A percentile compares a stretch with the other conserved stretches of the same genome.
Conservation (phyloP, 108 stramenopile species). For the Cyclotella sp. region DNA sequence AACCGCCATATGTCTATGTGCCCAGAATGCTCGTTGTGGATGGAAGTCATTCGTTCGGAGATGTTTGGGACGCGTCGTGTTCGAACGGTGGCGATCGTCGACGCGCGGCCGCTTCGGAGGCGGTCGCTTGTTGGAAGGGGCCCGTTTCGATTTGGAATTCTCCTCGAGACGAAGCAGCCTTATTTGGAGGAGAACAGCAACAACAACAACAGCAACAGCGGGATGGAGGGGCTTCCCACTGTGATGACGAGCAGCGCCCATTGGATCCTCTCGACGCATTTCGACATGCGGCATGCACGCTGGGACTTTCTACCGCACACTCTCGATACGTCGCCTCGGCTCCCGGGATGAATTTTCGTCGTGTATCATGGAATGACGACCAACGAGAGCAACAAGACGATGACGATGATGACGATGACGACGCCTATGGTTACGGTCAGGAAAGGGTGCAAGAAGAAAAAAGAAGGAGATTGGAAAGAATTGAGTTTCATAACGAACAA, state of each 20-base stretch:
- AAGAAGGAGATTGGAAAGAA: conserved; percentile 42
- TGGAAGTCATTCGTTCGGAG: conserved; percentile 43
- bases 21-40: conserved; percentile 78
- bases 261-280: conserved; percentile 31
- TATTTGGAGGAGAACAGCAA: not conserved
- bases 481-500: conserved; percentile 24
- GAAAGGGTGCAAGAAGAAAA: conserved; percentile 25
- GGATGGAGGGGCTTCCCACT: no score
- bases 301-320: conserved; percentile 24
- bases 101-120: not conserved
- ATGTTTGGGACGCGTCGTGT: not conserved
- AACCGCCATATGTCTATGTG: conserved; percentile 35
- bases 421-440: conserved; percentile 18
- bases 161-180: not conserved
- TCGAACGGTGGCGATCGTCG: not conserved
- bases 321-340: conserved; percentile 27
- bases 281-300: conserved; percentile 17
- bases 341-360: conserved; percentile 33
- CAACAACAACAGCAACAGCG: not conserved
- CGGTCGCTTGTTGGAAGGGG: not conserved
- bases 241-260: not conserved
- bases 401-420: conserved; percentile 57
- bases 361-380: conserved; percentile 65
- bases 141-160: not conserved
- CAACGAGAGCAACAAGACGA: conserved; percentile 65